Conservation (phyloP, 2,329 filamentous ascomycete genomes). For the Dichotomopilus funicola region DNA sequence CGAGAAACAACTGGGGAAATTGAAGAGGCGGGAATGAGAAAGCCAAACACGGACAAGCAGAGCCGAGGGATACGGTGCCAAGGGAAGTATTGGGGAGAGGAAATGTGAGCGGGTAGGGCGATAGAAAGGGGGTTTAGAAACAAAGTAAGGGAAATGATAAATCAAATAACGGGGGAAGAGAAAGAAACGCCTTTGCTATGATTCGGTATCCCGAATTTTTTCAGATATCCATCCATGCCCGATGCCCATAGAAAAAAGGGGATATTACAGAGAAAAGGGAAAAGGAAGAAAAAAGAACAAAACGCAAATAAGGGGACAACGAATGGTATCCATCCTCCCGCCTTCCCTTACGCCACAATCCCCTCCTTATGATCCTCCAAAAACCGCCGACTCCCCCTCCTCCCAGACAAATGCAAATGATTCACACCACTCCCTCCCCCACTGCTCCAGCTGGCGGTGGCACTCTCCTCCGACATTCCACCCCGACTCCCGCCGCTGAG, state of each 20-base stretch:
- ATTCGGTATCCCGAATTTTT: too few relatives aligned
- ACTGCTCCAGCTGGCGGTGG: not conserved
- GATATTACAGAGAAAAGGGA: not conserved
- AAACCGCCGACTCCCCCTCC: conserved; percentile 11
- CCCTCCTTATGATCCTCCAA: conserved; percentile 15
- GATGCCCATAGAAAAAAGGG: not conserved
- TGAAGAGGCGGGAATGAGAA: too few relatives aligned
- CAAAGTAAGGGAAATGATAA: too few relatives aligned
- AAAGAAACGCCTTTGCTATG: not conserved
- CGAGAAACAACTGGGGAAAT: too few relatives aligned
- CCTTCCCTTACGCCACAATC: conserved; percentile 7
- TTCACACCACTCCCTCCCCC: conserved; percentile 2
- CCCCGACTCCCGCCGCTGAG: not conserved
- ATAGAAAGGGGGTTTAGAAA: too few relatives aligned
- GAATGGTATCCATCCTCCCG: not conserved
- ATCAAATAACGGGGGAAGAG: not conserved
- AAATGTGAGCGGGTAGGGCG: too few relatives aligned
- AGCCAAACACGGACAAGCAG: too few relatives aligned
- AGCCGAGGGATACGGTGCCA: too few relatives aligned
- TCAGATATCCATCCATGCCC: too few relatives aligned
- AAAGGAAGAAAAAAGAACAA: not conserved
- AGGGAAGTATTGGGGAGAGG: too few relatives aligned
- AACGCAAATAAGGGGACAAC: not conserved
- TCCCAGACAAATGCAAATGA: conserved; percentile 16
- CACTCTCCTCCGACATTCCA: not conserved